Percentiles rank a stretch among this genome's conserved stretches.
These are phyloP conservation scores for Blyttiomyces sp. DNA, from an alignment of 371 early-diverging fungal species.

Conservation along the genomic window DNA sequence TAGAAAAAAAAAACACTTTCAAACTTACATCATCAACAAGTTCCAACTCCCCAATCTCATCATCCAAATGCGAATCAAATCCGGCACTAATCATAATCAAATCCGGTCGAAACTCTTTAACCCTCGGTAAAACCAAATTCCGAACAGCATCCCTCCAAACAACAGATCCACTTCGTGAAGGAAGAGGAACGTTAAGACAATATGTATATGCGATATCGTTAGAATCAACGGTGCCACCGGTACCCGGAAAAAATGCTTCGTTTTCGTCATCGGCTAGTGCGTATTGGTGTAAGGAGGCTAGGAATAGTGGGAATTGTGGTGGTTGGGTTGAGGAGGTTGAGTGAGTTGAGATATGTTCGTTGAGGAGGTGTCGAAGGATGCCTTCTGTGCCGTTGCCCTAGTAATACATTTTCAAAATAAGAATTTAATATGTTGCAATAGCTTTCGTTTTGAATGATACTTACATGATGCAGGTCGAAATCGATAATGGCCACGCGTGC, in stretches of 20 bases:
- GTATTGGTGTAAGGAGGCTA: conserved; percentile 11
- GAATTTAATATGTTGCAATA: neutral
- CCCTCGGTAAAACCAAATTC: conserved; percentile 1
- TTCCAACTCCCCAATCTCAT: conserved; percentile 3
- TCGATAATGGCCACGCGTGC: conserved; percentile 16
- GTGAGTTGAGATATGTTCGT: too few relatives aligned
- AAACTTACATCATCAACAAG: conserved; percentile 11
- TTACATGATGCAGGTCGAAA: conserved; percentile 16
- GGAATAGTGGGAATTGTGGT: conserved; percentile 3
- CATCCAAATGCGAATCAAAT: conserved; percentile 10
- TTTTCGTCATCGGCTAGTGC: neutral
- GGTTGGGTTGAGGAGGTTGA: neutral
- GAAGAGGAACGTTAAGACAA: conserved; percentile 9
- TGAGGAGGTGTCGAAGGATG: conserved; percentile 6
- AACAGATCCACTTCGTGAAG: neutral
- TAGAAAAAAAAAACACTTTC: too few relatives aligned
- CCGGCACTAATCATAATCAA: conserved; percentile 11
- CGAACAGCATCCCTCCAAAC: neutral
- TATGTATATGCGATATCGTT: neutral
- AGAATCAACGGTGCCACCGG: neutral
- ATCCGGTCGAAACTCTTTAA: conserved; percentile 6
- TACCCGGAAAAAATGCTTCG: conserved; percentile 11
- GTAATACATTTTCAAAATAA: too few relatives aligned
- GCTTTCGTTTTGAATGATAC: neutral
- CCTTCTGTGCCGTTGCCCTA: conserved; percentile 20